Conservation (phyloP, 345 rosid species). For the Linum lewisii region DNA sequence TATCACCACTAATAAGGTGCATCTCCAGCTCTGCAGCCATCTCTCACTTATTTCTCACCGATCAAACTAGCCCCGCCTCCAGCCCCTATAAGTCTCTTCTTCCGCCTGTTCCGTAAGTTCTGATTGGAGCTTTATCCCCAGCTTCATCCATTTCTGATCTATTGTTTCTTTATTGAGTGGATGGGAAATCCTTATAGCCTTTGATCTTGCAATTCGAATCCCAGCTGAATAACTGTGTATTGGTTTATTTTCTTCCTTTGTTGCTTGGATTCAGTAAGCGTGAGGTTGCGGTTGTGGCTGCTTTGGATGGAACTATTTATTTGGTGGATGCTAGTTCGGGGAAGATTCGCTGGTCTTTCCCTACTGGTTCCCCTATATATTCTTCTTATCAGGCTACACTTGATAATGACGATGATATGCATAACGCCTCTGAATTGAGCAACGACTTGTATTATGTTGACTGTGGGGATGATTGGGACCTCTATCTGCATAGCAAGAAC, state of each 20-base stretch:
- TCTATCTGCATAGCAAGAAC: conserved; percentile 33
- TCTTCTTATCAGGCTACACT: conserved; percentile 48
- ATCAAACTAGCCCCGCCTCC: conserved; percentile 13
- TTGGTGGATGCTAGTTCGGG: conserved; percentile 31
- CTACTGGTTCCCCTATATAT: conserved; percentile 43
- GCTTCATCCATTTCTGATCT: not conserved
- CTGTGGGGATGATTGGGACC: conserved; percentile 50
- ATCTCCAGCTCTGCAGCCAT: conserved; percentile 24
- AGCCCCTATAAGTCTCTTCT: conserved; percentile 19
- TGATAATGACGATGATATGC: conserved; percentile 14
- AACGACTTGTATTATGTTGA: conserved; percentile 43
- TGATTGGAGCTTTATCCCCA: not conserved
- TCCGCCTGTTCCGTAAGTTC: conserved; percentile 36
- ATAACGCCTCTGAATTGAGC: conserved; percentile 24
- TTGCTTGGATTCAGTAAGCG: conserved; percentile 18
- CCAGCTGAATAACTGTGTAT: not conserved
- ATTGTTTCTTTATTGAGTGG: not conserved
- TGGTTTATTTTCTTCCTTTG: not conserved
- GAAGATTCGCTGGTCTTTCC: conserved; percentile 40
- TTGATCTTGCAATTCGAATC: too few relatives aligned
- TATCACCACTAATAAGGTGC: conserved; percentile 28
- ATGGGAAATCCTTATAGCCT: not conserved
- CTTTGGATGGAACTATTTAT: conserved; percentile 45
- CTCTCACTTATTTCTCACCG: conserved; percentile 27
- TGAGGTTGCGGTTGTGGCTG: conserved; percentile 32